Base-by-base conservation (phyloP, 352 stramenopile species). In the Globisporangium echinulatum region DNA sequence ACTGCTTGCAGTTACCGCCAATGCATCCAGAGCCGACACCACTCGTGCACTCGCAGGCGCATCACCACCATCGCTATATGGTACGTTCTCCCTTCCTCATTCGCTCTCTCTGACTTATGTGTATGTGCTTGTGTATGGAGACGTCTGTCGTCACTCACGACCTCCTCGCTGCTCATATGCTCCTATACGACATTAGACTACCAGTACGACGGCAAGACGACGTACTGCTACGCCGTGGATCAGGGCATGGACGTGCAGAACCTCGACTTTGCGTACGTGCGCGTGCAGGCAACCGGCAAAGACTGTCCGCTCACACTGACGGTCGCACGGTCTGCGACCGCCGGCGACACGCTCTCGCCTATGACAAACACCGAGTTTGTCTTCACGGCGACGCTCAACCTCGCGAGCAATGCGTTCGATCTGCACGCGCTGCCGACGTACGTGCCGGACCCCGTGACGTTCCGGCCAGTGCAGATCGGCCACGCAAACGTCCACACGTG, bases 191-290 rank as follows among this genome's bases (percentile, higher is more conserved):
- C 25, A 17, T 33, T 54, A 90, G 82, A 91, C 59, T 91, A 91
- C 64, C 43, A 81, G 56, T 89, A 88, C 46, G 78, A 89, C 57
- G 79, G 77, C 59, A 71, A 72, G 55, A 88, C 82, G 56, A 88
- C 79, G n/a, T 90, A 90, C 60, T 92, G 82, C 77, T 90, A 88
- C 69, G 85, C 72, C 70, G 70, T 92, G 62, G 68, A 88, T 61
- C 82, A 92, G 64, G 78, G 79, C 43, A 72, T 92, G 67, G 68
- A 79, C 47, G 75, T 92, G 54, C 69, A 71, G 59, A 87, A 82
- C 59, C 72, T 88, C 55, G 80, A 92, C 62, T 86, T 82, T 10
- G 76, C 79, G 54, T 88, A 90, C 51, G 69, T 90, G 40, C 62
- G 79, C n/a, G 55, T 69, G 25, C 59, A 87, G 39, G 79, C 70